phyloP scores from a whole-genome alignment of 169 alveolate genomes.

The Cryptosporidium meleagridis region DNA sequence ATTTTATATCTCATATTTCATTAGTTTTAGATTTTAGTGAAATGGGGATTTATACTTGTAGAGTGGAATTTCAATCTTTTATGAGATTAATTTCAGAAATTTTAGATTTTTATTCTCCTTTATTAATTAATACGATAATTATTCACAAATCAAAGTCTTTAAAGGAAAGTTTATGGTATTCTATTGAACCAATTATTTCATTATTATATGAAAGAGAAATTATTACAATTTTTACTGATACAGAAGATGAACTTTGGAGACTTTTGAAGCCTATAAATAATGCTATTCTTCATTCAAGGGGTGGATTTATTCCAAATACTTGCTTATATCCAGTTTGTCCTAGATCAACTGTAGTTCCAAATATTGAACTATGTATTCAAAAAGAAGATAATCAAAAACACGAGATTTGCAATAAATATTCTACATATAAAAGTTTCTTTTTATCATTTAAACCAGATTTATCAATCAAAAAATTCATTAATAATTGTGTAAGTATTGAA shows the following conservation, averaged over 20 bases:
- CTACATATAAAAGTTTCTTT: constrained; percentile 39
- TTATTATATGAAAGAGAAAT: neutral
- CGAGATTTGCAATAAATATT: neutral
- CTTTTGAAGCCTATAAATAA: constrained; percentile 13
- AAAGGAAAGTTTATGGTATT: constrained; percentile 38
- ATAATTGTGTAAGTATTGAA: constrained; percentile 28
- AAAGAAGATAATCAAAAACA: constrained; percentile 1
- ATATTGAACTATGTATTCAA: neutral
- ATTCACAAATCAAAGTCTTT: constrained; percentile 47
- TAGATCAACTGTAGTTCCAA: constrained; percentile 19
- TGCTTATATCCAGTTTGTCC: constrained; percentile 53
- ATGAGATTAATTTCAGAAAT: constrained; percentile 37
- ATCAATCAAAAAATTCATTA: constrained; percentile 28
- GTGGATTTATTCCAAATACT: constrained; percentile 55
- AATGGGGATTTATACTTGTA: constrained; percentile 14
- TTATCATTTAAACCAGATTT: constrained; percentile 47
- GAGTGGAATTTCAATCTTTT: constrained; percentile 58
- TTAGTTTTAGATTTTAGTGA: constrained; percentile 47
- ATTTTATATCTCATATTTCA: constrained; percentile 44
- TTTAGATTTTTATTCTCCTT: constrained; percentile 57
- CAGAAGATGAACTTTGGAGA: constrained; percentile 36
- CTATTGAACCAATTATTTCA: constrained; percentile 22
- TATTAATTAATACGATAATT: constrained; percentile 26
- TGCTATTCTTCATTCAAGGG: constrained; percentile 60
- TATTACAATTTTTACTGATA: constrained; percentile 34